Evolutionary conservation across 371 early-diverging fungal species (phyloP).

Genomic region (Mucor circinelloides): DNA sequence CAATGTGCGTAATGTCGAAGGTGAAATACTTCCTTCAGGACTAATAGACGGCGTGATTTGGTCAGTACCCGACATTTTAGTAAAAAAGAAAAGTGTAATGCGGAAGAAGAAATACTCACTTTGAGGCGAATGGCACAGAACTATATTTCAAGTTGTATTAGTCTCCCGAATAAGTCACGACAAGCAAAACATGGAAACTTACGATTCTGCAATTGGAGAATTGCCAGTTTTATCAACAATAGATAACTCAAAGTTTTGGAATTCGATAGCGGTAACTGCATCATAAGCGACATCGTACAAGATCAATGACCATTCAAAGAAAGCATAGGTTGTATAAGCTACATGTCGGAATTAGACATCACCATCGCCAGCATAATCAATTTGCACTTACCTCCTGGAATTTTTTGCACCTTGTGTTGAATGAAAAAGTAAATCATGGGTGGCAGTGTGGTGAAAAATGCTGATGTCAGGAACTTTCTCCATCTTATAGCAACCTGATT

Average conservation of each 20-base stretch:
- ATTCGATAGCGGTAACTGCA: conserved; percentile 72
- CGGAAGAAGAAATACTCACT: conserved; percentile 16
- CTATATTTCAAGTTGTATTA: conserved; percentile 12
- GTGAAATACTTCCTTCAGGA: conserved; percentile 43
- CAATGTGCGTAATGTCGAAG: conserved; percentile 32
- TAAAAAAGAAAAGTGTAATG: not conserved
- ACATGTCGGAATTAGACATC: not conserved
- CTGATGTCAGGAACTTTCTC: conserved; percentile 46
- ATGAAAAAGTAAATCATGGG: conserved; percentile 82
- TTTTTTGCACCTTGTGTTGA: conserved; percentile 74
- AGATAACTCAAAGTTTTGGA: conserved; percentile 58
- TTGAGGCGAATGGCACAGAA: conserved; percentile 21
- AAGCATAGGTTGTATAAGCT: conserved; percentile 82
- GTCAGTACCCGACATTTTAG: conserved; percentile 4
- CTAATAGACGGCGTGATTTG: conserved; percentile 6
- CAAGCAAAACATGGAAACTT: conserved; percentile 8
- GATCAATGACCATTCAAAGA: conserved; percentile 85
- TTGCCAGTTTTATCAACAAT: conserved; percentile 49
- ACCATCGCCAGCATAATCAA: too few species aligned
- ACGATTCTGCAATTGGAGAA: conserved; percentile 19
- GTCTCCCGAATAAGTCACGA: conserved; percentile 1
- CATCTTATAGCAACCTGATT: conserved; percentile 40
- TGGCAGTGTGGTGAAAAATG: conserved; percentile 69
- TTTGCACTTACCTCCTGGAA: conserved; percentile 69
- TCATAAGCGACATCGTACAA: conserved; percentile 81